These are phyloP conservation scores for Talaromyces adpressus DNA, from an alignment of 495 filamentous ascomycete species.

Conservation along the genomic window DNA sequence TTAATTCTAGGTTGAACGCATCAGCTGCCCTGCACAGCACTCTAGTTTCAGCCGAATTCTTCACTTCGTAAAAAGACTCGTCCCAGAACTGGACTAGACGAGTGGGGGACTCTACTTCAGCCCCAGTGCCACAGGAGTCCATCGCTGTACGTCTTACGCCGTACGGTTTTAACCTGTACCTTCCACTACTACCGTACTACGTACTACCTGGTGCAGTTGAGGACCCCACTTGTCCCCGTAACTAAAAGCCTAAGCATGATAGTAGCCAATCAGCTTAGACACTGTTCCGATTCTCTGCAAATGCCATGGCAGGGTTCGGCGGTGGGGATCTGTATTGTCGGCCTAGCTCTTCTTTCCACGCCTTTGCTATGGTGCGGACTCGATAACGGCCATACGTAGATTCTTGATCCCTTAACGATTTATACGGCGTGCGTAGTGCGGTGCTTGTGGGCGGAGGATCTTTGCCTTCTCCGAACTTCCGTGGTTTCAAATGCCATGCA, in stretches of 20 bases:
- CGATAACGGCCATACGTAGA: not conserved
- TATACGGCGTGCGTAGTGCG: not conserved
- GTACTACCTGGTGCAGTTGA: not conserved
- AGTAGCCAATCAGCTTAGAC: not conserved
- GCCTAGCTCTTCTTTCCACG: not conserved
- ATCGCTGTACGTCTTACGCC: not conserved
- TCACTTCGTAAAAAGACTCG: not conserved
- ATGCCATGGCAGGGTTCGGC: not conserved
- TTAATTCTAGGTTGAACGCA: not conserved
- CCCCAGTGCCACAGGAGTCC: not conserved
- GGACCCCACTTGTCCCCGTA: not conserved
- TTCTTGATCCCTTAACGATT: not conserved
- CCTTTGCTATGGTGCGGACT: not conserved
- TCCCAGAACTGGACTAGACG: not conserved
- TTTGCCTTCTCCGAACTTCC: not conserved
- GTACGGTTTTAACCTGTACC: not conserved
- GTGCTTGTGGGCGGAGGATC: not conserved
- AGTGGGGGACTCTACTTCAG: not conserved
- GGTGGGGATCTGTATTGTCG: not conserved
- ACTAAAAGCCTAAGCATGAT: not conserved
- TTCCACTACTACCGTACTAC: not conserved
- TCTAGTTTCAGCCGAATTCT: not conserved
- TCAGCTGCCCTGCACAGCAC: not conserved
- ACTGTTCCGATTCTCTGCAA: not conserved
- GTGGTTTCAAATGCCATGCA: not conserved